A percentile compares a stretch with the other conserved stretches of the same genome.
Evolutionary conservation across 73 alveolate species (phyloP).

Genomic region (Blepharisma japonicum): DNA sequence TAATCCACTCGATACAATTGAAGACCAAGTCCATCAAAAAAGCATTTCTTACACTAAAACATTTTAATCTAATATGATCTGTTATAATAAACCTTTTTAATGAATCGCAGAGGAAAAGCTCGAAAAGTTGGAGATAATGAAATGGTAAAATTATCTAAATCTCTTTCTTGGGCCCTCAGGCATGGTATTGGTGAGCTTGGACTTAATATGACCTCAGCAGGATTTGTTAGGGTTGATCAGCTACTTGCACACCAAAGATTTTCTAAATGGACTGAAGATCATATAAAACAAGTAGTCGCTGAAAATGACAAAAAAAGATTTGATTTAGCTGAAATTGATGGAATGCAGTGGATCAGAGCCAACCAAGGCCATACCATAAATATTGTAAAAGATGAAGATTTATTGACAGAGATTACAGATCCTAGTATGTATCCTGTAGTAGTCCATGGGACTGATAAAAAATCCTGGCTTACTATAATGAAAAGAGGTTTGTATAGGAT

Average conservation of each 20-base stretch:
- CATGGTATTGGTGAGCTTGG: conserved; percentile 82
- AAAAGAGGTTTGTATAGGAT: conserved; percentile 65
- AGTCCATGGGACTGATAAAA: conserved; percentile 76
- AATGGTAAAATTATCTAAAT: conserved; percentile 47
- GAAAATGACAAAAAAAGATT: conserved; percentile 72
- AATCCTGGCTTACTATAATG: conserved; percentile 48
- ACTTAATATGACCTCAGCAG: conserved; percentile 63
- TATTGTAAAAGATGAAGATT: conserved; percentile 64
- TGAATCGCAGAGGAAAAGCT: too few species aligned
- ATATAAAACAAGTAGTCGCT: conserved; percentile 51
- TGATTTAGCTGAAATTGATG: conserved; percentile 50
- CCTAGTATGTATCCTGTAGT: conserved; percentile 39
- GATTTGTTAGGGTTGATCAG: conserved; percentile 61
- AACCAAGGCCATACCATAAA: conserved; percentile 77
- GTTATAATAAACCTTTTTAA: too few species aligned
- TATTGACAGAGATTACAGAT: conserved; percentile 42
- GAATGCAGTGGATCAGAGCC: conserved; percentile 67
- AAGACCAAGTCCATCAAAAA: too few species aligned
- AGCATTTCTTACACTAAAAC: too few species aligned
- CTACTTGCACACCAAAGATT: conserved; percentile 34
- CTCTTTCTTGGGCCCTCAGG: conserved; percentile 56
- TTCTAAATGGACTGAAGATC: conserved; percentile 31
- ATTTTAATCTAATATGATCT: too few species aligned
- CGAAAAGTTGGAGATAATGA: conserved; percentile 13
- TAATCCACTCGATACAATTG: too few species aligned